These are phyloP conservation scores for Dactylellina sp. DNA, from an alignment of 2,329 filamentous ascomycete genomes.

Conservation along the genomic window DNA sequence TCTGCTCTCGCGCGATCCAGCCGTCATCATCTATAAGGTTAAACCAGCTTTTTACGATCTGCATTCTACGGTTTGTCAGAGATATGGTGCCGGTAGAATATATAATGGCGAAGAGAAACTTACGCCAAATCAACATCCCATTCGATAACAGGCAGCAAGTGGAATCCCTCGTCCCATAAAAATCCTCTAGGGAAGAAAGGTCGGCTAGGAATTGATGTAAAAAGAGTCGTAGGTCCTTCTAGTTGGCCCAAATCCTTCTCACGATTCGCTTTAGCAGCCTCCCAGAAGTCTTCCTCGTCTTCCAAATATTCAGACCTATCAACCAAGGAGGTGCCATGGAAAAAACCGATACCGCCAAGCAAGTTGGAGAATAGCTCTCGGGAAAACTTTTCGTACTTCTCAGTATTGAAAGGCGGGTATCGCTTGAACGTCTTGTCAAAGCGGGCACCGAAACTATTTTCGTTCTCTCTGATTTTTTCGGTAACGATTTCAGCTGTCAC, in stretches of 20 bases:
- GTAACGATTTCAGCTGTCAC: conserved; percentile 71
- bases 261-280: conserved; percentile 83
- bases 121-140: conserved; percentile 90
- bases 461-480: conserved; percentile 74
- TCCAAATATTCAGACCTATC: conserved; percentile 97
- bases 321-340: conserved; percentile 86
- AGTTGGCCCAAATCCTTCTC: conserved; percentile 64
- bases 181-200: conserved; percentile 98
- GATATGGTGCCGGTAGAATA: conserved; percentile 58
- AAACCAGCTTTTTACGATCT: conserved; percentile 96
- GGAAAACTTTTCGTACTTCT: conserved; percentile 81
- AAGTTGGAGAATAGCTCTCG: conserved; percentile 95
- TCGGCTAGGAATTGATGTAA: conserved; percentile 88
- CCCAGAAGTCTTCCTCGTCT: conserved; percentile 94
- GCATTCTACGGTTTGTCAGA: conserved; percentile 67
- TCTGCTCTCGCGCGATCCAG: conserved; percentile 97
- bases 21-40: conserved; percentile 95
- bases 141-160: conserved; percentile 87
- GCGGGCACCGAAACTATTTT: conserved; percentile 77
- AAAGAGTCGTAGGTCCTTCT: conserved; percentile 88
- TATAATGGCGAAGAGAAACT: conserved; percentile 56
- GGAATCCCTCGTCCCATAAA: conserved; percentile 98
- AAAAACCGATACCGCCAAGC: conserved; percentile 93
- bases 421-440: conserved; percentile 80
- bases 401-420: conserved; percentile 78